Evolutionary conservation across 345 rosid genomes (phyloP).

Genomic region (Mercurialis annua): DNA sequence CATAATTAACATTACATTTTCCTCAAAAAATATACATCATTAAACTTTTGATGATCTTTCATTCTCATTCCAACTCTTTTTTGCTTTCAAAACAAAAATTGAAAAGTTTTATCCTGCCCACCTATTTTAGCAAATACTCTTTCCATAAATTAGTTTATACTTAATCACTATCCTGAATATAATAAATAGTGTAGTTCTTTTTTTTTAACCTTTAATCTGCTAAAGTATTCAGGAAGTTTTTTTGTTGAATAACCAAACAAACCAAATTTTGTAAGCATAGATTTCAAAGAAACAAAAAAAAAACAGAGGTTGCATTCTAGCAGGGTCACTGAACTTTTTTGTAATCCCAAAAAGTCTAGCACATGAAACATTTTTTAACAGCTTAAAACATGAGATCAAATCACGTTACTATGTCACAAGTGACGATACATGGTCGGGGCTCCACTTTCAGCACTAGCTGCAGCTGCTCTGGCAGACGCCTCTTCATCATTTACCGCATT

Average conservation of each 20-base stretch:
- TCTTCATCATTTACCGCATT: slow-evolving; percentile 68
- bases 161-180: neutral
- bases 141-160: neutral
- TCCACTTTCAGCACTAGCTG: slow-evolving; percentile 53
- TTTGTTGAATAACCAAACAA: no score
- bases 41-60: neutral
- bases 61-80: neutral
- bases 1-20: neutral
- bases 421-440: slow-evolving; percentile 78
- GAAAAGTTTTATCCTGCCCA: neutral
- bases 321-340: neutral
- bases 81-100: neutral
- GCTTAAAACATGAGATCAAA: slow-evolving; percentile 29
- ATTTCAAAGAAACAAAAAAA: no score
- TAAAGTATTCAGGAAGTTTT: neutral
- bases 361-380: slow-evolving; percentile 13
- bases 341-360: neutral
- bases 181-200: no score
- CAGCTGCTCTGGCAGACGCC: slow-evolving; percentile 71
- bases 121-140: neutral
- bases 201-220: no score
- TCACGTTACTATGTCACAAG: slow-evolving; percentile 22
- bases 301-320: neutral
- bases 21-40: neutral
- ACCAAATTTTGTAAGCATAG: no score